These are phyloP conservation scores for Eucommia ulmoides DNA, from an alignment of 257 asterid genomes.

Conservation along the genomic window DNA sequence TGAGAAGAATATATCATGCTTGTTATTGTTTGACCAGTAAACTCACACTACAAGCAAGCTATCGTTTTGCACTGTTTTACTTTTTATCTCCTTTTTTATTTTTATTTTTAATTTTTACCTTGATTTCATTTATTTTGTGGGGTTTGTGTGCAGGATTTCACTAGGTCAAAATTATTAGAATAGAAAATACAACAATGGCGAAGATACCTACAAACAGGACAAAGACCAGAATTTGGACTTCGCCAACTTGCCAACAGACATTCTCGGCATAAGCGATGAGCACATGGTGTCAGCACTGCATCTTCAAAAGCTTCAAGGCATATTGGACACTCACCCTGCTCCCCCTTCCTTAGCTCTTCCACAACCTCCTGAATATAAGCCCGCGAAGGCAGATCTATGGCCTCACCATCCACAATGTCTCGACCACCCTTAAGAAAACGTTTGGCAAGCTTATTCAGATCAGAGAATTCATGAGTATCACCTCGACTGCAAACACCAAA, in stretches of 20 bases:
- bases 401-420: conserved; percentile 39
- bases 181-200: too few species aligned
- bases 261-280: conserved; percentile 92
- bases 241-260: conserved; percentile 95
- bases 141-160: too few species aligned
- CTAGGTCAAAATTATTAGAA: too few species aligned
- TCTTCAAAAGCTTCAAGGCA: conserved; percentile 99
- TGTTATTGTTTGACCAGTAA: conserved; percentile 7
- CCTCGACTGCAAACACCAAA: conserved; percentile 65
- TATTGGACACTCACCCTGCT: conserved; percentile 92
- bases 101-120: conserved; percentile 1
- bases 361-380: conserved; percentile 90
- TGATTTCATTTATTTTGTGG: neutral
- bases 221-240: conserved; percentile 59
- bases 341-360: conserved; percentile 78
- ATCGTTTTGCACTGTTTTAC: conserved; percentile 5
- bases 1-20: conserved; percentile 10
- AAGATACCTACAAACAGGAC: conserved; percentile 94
- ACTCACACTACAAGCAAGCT: conserved; percentile 6
- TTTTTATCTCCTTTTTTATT: too few species aligned
- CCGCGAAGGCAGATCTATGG: conserved; percentile 53
- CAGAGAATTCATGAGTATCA: conserved; percentile 93
- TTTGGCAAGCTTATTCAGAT: conserved; percentile 75
- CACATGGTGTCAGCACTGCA: conserved; percentile 97
- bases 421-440: conserved; percentile 68